Evolutionary conservation across 257 asterid genomes (phyloP).

Genomic region (Plantago ovata): DNA sequence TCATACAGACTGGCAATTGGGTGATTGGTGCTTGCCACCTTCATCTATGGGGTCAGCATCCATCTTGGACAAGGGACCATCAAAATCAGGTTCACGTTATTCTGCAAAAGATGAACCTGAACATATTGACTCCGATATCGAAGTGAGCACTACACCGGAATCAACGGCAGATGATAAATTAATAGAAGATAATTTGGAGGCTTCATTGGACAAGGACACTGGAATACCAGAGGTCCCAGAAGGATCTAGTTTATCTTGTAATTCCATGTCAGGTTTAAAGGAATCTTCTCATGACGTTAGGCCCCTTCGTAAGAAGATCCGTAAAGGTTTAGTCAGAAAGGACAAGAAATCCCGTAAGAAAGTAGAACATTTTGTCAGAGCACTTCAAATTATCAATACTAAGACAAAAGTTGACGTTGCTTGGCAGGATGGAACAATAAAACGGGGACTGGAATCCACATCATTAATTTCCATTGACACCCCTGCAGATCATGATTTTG

Average conservation of each 20-base stretch:
- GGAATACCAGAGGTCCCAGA: constrained; percentile 31
- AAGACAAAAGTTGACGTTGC: constrained; percentile 73
- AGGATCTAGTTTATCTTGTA: constrained; percentile 39
- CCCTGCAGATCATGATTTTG: constrained; percentile 99
- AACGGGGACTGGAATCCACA: constrained; percentile 54
- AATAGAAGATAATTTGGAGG: constrained; percentile 35
- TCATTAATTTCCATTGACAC: constrained; percentile 82
- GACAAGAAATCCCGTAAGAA: constrained; percentile 80
- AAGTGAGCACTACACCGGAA: constrained; percentile 42
- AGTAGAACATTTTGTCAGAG: constrained; percentile 82
- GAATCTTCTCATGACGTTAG: constrained; percentile 55
- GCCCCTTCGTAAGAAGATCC: constrained; percentile 83
- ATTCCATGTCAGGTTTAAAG: constrained; percentile 46
- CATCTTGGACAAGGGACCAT: constrained; percentile 39
- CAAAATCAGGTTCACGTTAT: constrained; percentile 41
- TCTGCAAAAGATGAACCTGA: constrained; percentile 57
- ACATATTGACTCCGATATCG: constrained; percentile 68
- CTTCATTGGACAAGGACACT: constrained; percentile 31
- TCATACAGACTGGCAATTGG: constrained; percentile 92
- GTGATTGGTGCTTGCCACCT: constrained; percentile 96
- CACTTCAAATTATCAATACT: constrained; percentile 67
- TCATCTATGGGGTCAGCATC: constrained; percentile 31
- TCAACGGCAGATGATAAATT: constrained; percentile 34
- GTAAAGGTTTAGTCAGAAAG: constrained; percentile 73
- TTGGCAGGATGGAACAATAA: constrained; percentile 93